These are phyloP conservation scores for Theileria luwenshuni DNA, from an alignment of 169 alveolate species.

Conservation along the genomic window DNA sequence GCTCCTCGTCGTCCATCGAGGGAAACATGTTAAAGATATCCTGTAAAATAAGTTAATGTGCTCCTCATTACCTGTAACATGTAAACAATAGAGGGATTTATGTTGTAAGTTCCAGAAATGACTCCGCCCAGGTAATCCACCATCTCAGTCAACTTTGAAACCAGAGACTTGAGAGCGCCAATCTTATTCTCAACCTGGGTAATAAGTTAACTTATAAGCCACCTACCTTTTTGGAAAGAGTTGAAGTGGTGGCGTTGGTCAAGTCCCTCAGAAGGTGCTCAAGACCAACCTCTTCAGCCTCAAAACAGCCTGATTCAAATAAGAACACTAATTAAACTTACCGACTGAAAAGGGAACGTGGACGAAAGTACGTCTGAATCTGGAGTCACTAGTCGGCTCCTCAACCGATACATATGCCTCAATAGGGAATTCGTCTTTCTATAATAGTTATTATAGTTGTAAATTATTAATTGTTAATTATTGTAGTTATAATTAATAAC, in stretches of 20 bases:
- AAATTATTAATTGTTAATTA: background rate
- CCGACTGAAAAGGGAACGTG: conserved; percentile 92
- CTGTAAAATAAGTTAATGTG: conserved; percentile 66
- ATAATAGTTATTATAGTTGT: background rate
- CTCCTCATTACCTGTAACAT: conserved; percentile 78
- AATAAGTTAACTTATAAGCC: background rate
- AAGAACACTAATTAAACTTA: conserved; percentile 12
- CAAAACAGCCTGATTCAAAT: conserved; percentile 88
- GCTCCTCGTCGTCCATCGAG: conserved; percentile 83
- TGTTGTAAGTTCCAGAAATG: conserved; percentile 83
- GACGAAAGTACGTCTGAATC: conserved; percentile 90
- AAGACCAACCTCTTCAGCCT: conserved; percentile 99
- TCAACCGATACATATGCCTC: conserved; percentile 93
- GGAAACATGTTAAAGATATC: conserved; percentile 95
- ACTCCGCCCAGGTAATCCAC: conserved; percentile 77
- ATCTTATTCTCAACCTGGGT: conserved; percentile 73
- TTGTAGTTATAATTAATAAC: background rate
- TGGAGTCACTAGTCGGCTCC: conserved; percentile 91
- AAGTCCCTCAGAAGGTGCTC: conserved; percentile 97
- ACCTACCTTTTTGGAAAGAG: conserved; percentile 86
- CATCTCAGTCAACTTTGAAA: conserved; percentile 68
- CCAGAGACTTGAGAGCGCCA: conserved; percentile 71
- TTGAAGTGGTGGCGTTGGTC: conserved; percentile 92
- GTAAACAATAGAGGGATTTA: conserved; percentile 87
- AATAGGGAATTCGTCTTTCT: conserved; percentile 85